Percentiles rank a stretch among this genome's conserved stretches.
Evolutionary conservation across 352 stramenopile species (phyloP).

Genomic region (Globisporangium middletonii): DNA sequence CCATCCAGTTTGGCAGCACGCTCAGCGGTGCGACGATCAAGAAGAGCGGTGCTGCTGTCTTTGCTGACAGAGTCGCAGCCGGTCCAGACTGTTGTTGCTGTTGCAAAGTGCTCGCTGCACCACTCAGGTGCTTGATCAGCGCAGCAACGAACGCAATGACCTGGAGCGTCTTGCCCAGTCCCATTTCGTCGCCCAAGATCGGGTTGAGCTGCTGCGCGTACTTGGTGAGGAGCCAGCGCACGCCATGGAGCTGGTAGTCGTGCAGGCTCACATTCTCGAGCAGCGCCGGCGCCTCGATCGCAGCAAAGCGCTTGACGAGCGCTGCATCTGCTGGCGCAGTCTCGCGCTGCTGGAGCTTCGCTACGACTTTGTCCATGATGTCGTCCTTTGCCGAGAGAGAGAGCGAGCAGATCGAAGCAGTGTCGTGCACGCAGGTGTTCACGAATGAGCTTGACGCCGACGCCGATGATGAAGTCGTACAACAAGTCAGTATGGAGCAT

Average conservation of each 20-base stretch:
- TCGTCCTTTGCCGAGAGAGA: no score
- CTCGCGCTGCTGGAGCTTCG: conserved; percentile 26
- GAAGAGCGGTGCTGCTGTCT: conserved; percentile 15
- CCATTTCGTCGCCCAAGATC: conserved; percentile 83
- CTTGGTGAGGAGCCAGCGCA: conserved; percentile 62
- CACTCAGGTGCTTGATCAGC: conserved; percentile 20
- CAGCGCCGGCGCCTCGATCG: conserved; percentile 20
- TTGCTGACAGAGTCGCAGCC: conserved; percentile 1
- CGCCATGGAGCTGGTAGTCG: conserved; percentile 59
- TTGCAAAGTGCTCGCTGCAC: background rate
- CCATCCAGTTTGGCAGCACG: conserved; percentile 80
- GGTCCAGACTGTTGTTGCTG: background rate
- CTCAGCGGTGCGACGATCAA: conserved; percentile 70
- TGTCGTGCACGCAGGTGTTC: no score
- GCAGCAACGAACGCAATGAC: conserved; percentile 63
- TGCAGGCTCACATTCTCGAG: conserved; percentile 59
- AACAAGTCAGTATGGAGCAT: no score
- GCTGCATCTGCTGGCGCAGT: conserved; percentile 18
- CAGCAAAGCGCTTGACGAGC: conserved; percentile 9
- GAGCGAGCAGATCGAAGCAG: no score
- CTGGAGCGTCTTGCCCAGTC: conserved; percentile 79
- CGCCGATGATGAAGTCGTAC: no score
- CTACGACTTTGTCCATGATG: conserved; percentile 44
- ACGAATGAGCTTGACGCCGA: no score
- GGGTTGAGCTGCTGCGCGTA: conserved; percentile 57